phyloP scores from a whole-genome alignment of 2,329 filamentous ascomycete species.

The Ceratocystis harringtonii region DNA sequence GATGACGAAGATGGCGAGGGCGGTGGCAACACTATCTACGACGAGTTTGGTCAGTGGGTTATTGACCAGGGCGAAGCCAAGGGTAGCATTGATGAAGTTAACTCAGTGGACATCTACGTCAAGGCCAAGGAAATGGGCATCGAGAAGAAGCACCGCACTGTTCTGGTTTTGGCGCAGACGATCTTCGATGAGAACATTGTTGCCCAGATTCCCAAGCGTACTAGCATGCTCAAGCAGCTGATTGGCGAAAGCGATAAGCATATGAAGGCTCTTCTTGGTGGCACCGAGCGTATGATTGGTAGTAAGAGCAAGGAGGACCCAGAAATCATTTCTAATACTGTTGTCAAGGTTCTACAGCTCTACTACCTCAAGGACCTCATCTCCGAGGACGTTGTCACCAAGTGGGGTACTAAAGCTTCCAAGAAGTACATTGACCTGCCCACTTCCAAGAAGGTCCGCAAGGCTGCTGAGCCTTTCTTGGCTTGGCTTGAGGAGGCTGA shows the following conservation, averaged over 20 bases:
- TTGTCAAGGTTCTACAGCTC: conserved; percentile 75
- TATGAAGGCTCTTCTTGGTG: conserved; percentile 88
- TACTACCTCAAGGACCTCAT: conserved; percentile 86
- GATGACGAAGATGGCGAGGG: conserved; percentile 70
- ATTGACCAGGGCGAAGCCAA: conserved; percentile 54
- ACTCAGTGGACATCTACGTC: conserved; percentile 82
- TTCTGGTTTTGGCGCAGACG: conserved; percentile 82
- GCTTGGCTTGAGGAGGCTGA: conserved; percentile 85
- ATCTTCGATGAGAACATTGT: conserved; percentile 84
- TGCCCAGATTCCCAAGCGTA: conserved; percentile 72
- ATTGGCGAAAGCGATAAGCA: conserved; percentile 73
- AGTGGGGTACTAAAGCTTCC: conserved; percentile 89
- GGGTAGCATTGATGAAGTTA: conserved; percentile 62
- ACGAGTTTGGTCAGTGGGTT: conserved; percentile 88
- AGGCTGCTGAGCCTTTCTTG: conserved; percentile 85
- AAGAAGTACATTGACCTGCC: conserved; percentile 92
- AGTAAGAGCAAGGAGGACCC: conserved; percentile 58
- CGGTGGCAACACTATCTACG: conserved; percentile 62
- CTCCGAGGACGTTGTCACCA: conserved; percentile 72
- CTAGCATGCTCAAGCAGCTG: conserved; percentile 78
- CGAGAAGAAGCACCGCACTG: conserved; percentile 83
- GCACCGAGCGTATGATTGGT: conserved; percentile 80
- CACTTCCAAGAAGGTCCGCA: conserved; percentile 88
- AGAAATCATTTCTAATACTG: conserved; percentile 58
- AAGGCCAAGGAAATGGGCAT: conserved; percentile 96